phyloP scores from a whole-genome alignment of 108 stramenopile genomes.

The Aureococcus anophagefferens region DNA sequence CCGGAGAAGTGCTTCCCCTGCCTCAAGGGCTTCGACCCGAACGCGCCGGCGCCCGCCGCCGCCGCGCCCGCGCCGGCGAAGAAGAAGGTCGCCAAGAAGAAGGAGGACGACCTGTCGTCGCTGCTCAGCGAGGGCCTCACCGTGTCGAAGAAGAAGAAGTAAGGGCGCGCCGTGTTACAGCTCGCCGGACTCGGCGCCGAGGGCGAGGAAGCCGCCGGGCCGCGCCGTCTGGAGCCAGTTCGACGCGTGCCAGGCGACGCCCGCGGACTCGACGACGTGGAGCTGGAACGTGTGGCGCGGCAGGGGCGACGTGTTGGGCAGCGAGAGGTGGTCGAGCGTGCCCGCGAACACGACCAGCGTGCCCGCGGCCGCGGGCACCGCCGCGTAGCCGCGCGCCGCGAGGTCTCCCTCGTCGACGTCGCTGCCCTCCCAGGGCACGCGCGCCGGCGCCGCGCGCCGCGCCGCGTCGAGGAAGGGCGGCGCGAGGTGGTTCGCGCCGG shows the following conservation, averaged over 20 bases:
- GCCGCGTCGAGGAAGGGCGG: neutral
- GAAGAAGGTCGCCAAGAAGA: too few species aligned
- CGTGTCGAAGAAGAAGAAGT: too few species aligned
- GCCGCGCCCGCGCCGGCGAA: too few species aligned
- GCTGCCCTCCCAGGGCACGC: neutral
- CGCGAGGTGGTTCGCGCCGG: too few species aligned
- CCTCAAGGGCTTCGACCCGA: too few species aligned
- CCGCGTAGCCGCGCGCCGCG: neutral
- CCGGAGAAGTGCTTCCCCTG: too few species aligned
- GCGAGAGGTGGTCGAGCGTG: slow-evolving; percentile 73
- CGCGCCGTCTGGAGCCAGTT: neutral
- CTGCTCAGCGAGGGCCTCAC: too few species aligned
- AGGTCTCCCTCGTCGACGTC: neutral
- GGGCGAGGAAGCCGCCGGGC: neutral
- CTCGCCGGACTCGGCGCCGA: neutral
- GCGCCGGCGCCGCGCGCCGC: neutral
- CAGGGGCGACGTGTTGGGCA: slow-evolving; percentile 59
- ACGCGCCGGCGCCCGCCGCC: too few species aligned
- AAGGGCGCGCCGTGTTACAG: neutral
- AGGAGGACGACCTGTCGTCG: too few species aligned
- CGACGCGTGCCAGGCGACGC: slow-evolving; percentile 18
- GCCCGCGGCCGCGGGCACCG: slow-evolving; percentile 35
- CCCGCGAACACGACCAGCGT: slow-evolving; percentile 73
- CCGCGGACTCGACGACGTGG: slow-evolving; percentile 73
- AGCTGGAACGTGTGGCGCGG: slow-evolving; percentile 81